Evolutionary conservation across 108 stramenopile genomes (phyloP), one percentile per base, ranked within the genome.

Genomic region (Nitzschia palea): DNA sequence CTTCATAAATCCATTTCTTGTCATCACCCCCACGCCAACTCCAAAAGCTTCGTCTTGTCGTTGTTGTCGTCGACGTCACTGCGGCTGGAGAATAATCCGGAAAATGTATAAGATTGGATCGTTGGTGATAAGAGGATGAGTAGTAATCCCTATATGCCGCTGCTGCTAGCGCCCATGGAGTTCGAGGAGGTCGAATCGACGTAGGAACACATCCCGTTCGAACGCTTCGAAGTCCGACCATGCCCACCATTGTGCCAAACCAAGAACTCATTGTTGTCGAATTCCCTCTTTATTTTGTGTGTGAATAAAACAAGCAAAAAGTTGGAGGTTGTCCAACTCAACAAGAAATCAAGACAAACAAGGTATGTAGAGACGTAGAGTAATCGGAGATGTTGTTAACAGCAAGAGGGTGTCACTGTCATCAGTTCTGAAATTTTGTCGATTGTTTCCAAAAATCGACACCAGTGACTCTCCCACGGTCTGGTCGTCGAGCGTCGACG

Each of bases 1-100:
- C 10, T 20, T 48, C 47, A 43, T 42, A 60, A 17, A 20, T 25
- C 59, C 59, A 60, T 60, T 60, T 60, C 1, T 34, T 31, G 27
- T 60, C 59, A 34, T 60, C 59, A 6, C 59, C 59, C 20, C 59
- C 59, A 42, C 59, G 17, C 59, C 40, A 60, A 43, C 27, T 40
- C 59, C 59, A 60, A n/a, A 60, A 34, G 36, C 15, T 60, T 14
- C 59, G 59, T 26, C 59, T n/a, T 15, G 55, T n/a, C 14, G 25
- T 26, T 26, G 25, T 26, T 52, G 51, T 52, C n/a, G n/a, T n/a
- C n/a, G n/a, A n/a, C n/a, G n/a, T n/a, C n/a, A n/a, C n/a, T 10
- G 37, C 6, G 6, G 12, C 37, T 12, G 37, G 37, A 5, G 47
- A 20, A 12, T 12, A n/a, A 12, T 48, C 47, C 4, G 47, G 47